Base-by-base conservation (phyloP, 176 grass and related monocot species). In the Musa beccarii region DNA sequence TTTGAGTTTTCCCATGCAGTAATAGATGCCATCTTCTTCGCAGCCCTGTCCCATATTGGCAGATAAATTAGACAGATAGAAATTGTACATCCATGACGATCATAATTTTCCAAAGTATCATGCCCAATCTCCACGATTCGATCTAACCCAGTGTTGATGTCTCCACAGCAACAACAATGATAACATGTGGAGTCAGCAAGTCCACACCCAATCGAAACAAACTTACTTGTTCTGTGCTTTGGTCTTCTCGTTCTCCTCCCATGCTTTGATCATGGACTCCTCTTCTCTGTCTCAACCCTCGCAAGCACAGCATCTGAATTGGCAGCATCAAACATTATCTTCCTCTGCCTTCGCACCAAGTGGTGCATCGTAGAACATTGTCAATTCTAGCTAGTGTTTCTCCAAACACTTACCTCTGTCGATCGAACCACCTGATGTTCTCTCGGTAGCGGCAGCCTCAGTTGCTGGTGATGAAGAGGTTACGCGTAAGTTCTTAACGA, bases 1-100 rank as follows among this genome's bases (percentile, higher is more conserved):
- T 89, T 87, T 74, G 90, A 78, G 79, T 98, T 98, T 80, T 98
- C 94, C 90, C 90, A 91, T 54, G 90, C 83, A 79, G 89, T 70
- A 80, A 98, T 86, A 51, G 75, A 15, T 22, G 84, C 84, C n/a
- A 86, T 25, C 80, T 98, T 89, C 84, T 89, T 98, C 66, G 66
- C 65, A 19, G 79, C 84, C 83, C 94, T 98, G 76, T 69, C 55
- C 64, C 51, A 51, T 68, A 2, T 52, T 3, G 64, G 9, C 17
- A 74, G 11, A 0, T 16, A 8, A 69, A 25, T 57, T 10, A 26
- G 19, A 13, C 15, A 74, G 12, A 74, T 59, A 16, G 17, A 25
- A 1, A 12, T 10, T 15, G 1, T 2, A 14, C 22, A 43, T 20
- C 63, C 23, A 66, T 21, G 25, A 29, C 15, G 12, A 43, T 43